Evolutionary conservation across 2,329 filamentous ascomycete species (phyloP), one percentile per base, ranked within the genome.

Genomic region (Trichoderma sp.): DNA sequence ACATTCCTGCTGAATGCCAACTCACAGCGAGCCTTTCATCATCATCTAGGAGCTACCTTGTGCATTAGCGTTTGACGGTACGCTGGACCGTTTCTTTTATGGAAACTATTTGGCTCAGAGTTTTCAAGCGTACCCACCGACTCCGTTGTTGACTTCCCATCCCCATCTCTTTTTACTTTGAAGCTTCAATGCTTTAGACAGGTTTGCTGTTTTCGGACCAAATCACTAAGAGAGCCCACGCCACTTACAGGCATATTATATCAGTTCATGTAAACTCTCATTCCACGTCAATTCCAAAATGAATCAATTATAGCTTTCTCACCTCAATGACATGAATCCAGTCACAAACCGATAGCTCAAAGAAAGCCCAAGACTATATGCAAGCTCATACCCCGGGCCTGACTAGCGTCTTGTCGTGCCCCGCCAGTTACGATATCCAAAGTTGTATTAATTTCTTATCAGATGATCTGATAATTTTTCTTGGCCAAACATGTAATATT

Each of bases 401-500:
- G 59, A 21, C 60, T 21, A 56, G 71, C 60, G 71, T 21, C 35
- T 50, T 33, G 60, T 33, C 27, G 11, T 27, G 71, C 31, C 71
- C 71, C 60, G 71, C 71, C 6, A 8, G 62, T 65, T 65, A 31
- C 41, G 60, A 73, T 62, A 38, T 24, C 41, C 33, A 59, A 59
- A 71, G n/a, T 38, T 7, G 18, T 9, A n/a, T 71, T 18, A 38
- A 65, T 65, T 73, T 65, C 60, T 73, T 73, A 73, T 73, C 71
- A 73, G 71, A 73, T 73, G 71, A 73, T 73, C 71, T 53, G 71
- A 73, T 73, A 73, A 73, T 38, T 65, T 64, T 73, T 73, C 31
- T 24, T 56, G 41, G 59, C 45, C 21, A 16, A 29, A 62, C n/a
- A 24, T 64, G 38, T 50, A 72, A 60, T 18, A 4, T 6, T 72